A percentile compares a stretch with the other conserved stretches of the same genome.
Evolutionary conservation across 148 eudicot species (phyloP).

Genomic region (Cornus suecica): DNA sequence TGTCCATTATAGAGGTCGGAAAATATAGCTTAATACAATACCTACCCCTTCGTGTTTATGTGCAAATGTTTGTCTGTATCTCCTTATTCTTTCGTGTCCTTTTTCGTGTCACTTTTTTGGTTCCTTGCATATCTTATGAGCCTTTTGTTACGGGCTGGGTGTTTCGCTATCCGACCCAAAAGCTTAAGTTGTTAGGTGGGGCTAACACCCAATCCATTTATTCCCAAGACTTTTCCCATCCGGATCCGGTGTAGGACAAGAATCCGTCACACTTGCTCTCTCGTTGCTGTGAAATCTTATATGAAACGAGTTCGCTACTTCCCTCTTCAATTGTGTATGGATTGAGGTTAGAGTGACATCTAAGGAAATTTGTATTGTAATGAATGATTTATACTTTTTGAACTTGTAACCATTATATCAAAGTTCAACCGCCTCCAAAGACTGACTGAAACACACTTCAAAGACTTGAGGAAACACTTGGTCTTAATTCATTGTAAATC

Average conservation of each 20-base stretch:
- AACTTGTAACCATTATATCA: neutral
- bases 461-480: too few relatives aligned
- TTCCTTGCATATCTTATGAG: neutral
- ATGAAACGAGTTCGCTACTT: neutral
- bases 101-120: neutral
- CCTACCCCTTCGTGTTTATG: neutral
- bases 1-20: neutral
- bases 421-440: neutral
- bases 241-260: too few relatives aligned
- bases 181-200: too few relatives aligned
- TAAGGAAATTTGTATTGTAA: neutral
- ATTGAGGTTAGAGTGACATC: neutral
- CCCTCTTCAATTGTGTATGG: neutral
- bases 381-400: neutral
- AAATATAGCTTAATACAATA: neutral
- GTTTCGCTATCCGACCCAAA: too few relatives aligned
- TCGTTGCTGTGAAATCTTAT: constrained; percentile 1
- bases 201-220: too few relatives aligned
- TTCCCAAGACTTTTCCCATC: too few relatives aligned
- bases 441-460: neutral
- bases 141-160: too few relatives aligned
- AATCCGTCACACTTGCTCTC: too few relatives aligned
- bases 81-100: neutral
- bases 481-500: neutral
- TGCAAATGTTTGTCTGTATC: too few relatives aligned